phyloP scores from a whole-genome alignment of 2,329 filamentous ascomycete genomes.

The Zarea fungicola region DNA sequence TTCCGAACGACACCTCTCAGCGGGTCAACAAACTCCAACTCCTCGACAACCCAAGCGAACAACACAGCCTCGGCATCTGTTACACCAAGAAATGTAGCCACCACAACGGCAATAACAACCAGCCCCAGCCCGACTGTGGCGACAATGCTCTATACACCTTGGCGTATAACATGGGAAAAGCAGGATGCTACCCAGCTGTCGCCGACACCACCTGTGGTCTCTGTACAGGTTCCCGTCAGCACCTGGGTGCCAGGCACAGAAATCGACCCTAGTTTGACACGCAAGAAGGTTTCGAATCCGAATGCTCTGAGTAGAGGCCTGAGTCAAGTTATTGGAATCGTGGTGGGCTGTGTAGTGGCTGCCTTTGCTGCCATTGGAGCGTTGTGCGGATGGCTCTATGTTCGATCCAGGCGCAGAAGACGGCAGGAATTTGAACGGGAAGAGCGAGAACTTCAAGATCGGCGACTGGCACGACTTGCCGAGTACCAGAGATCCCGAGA shows the following conservation, averaged over 20 bases:
- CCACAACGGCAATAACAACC: not conserved
- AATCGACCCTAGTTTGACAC: constrained; percentile 3
- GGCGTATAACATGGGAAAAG: constrained; percentile 11
- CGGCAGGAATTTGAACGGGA: constrained; percentile 3
- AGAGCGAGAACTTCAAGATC: constrained; percentile 9
- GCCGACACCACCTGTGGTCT: constrained; percentile 4
- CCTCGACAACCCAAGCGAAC: not conserved
- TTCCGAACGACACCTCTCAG: not conserved
- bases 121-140: not conserved
- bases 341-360: constrained; percentile 7
- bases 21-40: not conserved
- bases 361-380: not conserved
- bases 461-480: constrained; percentile 2
- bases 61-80: not conserved
- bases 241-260: constrained; percentile 11
- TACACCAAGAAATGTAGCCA: not conserved
- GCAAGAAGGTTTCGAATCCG: not conserved
- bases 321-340: constrained; percentile 10
- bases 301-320: not conserved
- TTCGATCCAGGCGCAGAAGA: not conserved
- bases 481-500: constrained; percentile 8
- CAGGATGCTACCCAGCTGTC: constrained; percentile 2
- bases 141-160: constrained; percentile 6
- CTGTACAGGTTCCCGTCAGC: constrained; percentile 3
- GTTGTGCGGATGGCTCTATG: not conserved